These are phyloP conservation scores for Jaminaea rosea DNA, from an alignment of 1,284 basidiomycete genomes.

Conservation along the genomic window DNA sequence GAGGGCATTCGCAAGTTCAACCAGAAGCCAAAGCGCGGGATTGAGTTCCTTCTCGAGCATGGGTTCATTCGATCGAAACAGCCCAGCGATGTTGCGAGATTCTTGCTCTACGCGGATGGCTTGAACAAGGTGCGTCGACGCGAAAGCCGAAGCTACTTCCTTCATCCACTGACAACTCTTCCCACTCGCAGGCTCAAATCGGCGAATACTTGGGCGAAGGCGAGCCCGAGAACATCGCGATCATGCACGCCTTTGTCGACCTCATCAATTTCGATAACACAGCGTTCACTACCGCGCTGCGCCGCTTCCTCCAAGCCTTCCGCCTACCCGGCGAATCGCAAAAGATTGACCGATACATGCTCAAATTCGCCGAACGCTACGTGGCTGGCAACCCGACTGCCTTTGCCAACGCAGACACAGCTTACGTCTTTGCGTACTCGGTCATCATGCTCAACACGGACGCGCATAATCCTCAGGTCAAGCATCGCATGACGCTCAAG, in stretches of 20 bases:
- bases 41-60: constrained; percentile 77
- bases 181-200: too few relatives aligned
- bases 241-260: constrained; percentile 47
- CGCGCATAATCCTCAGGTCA: constrained; percentile 46
- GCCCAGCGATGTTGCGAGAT: constrained; percentile 74
- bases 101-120: constrained; percentile 82
- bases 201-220: constrained; percentile 82
- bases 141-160: too few relatives aligned
- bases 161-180: too few relatives aligned
- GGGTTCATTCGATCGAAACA: constrained; percentile 73
- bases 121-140: too few relatives aligned
- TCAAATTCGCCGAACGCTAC: constrained; percentile 47
- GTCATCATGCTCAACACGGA: constrained; percentile 48
- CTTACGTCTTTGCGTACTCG: constrained; percentile 47
- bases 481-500: constrained; percentile 44
- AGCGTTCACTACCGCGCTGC: constrained; percentile 40
- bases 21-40: constrained; percentile 80
- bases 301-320: constrained; percentile 45
- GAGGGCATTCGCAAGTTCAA: constrained; percentile 98
- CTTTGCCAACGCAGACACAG: constrained; percentile 47
- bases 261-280: constrained; percentile 43
- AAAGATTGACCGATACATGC: constrained; percentile 47
- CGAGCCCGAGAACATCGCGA: constrained; percentile 43
- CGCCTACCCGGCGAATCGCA: constrained; percentile 45
- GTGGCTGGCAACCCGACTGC: constrained; percentile 39